Conservation (phyloP, 306 rosid species). For the Abrus precatorius region DNA sequence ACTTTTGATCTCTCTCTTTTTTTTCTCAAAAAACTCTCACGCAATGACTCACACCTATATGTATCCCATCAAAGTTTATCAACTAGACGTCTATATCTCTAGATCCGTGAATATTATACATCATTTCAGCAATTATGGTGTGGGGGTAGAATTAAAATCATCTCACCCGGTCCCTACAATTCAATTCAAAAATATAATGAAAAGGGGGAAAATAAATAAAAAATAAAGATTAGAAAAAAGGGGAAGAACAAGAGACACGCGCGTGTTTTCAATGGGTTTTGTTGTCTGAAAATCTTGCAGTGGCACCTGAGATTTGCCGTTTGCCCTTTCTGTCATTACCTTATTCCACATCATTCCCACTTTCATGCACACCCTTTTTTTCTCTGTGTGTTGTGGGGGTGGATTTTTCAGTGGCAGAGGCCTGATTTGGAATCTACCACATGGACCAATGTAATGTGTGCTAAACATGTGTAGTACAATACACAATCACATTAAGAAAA, state of each 20-base stretch:
- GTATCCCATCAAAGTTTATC: constrained; percentile 41
- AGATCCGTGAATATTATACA: constrained; percentile 45
- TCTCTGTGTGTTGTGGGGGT: neutral
- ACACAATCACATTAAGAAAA: constrained; percentile 9
- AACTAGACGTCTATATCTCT: constrained; percentile 17
- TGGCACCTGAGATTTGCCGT: constrained; percentile 57
- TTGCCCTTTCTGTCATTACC: constrained; percentile 43
- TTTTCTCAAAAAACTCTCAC: neutral
- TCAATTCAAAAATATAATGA: neutral
- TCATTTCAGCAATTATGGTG: constrained; percentile 48
- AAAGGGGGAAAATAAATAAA: neutral
- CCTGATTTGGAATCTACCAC: constrained; percentile 43
- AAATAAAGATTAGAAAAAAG: neutral
- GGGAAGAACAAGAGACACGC: constrained; percentile 11
- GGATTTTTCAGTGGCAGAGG: constrained; percentile 11
- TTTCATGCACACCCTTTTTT: constrained; percentile 3
- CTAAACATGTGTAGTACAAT: constrained; percentile 33
- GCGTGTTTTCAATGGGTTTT: constrained; percentile 52
- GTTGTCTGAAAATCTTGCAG: constrained; percentile 50
- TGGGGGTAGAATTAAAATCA: constrained; percentile 39
- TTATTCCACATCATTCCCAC: constrained; percentile 57
- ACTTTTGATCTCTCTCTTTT: neutral
- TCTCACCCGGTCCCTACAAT: constrained; percentile 1
- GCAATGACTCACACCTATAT: neutral
- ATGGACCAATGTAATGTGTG: constrained; percentile 12